phyloP scores from a whole-genome alignment of 805 yeast genomes.

The Suhomyces kilbournensis region DNA sequence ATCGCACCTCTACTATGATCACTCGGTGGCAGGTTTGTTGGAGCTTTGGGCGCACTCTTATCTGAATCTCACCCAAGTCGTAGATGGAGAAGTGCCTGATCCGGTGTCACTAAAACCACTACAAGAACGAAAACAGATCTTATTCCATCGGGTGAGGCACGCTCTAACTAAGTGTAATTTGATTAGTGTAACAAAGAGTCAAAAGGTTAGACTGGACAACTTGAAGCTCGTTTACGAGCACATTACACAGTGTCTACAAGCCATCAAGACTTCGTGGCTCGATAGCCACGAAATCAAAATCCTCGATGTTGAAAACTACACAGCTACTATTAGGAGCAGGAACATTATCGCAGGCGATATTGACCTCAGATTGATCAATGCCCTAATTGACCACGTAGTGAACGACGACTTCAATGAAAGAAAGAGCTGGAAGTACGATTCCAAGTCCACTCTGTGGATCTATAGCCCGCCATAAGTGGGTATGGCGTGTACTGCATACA shows the following conservation, averaged over 20 bases:
- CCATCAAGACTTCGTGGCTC: neutral
- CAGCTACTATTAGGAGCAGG: slow-evolving; percentile 9
- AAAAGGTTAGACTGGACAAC: slow-evolving; percentile 15
- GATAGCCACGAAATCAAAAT: neutral
- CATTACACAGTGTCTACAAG: slow-evolving; percentile 6
- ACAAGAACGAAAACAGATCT: slow-evolving; percentile 1
- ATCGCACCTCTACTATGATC: slow-evolving; percentile 19
- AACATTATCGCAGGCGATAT: slow-evolving; percentile 8
- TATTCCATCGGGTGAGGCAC: slow-evolving; percentile 29
- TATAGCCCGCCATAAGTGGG: neutral
- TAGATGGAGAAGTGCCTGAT: neutral
- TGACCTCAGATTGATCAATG: slow-evolving; percentile 21
- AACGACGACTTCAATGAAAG: slow-evolving; percentile 14
- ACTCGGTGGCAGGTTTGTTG: slow-evolving; percentile 14
- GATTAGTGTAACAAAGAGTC: slow-evolving; percentile 22
- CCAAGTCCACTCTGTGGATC: slow-evolving; percentile 9
- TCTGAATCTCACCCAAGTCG: neutral
- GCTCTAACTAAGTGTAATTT: slow-evolving; percentile 15
- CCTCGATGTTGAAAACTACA: slow-evolving; percentile 14
- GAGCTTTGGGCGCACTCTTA: slow-evolving; percentile 9
- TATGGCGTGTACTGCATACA: neutral
- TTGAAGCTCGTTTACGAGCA: slow-evolving; percentile 11
- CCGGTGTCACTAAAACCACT: neutral
- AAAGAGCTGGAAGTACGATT: slow-evolving; percentile 23
- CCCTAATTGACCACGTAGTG: slow-evolving; percentile 22